A percentile compares a stretch with the other conserved stretches of the same genome.
phyloP scores from a whole-genome alignment of 306 rosid genomes.

The Prinsepia uniflora region DNA sequence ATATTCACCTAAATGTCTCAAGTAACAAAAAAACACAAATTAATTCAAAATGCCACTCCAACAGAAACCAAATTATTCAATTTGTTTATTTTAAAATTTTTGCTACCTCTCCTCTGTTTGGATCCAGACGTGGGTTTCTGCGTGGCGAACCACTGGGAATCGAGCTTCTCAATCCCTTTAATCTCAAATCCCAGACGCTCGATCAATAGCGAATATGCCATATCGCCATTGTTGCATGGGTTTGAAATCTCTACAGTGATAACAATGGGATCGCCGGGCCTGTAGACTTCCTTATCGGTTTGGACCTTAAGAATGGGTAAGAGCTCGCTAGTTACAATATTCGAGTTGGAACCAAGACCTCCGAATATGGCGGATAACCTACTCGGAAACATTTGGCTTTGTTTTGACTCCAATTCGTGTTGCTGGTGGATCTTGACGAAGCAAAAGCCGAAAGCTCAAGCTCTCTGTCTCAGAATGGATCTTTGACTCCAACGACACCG shows the following conservation, averaged over 20 bases:
- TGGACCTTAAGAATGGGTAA: conserved; percentile 58
- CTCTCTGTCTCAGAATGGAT: not conserved
- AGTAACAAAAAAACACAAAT: conserved; percentile 14
- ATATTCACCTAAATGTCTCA: conserved; percentile 59
- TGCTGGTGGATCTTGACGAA: not conserved
- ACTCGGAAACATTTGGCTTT: conserved; percentile 53
- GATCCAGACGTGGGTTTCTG: conserved; percentile 74
- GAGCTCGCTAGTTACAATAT: conserved; percentile 28
- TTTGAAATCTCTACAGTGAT: conserved; percentile 70
- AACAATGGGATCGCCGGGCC: conserved; percentile 84
- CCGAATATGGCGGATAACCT: conserved; percentile 66
- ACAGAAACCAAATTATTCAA: not conserved
- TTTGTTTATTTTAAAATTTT: not conserved
- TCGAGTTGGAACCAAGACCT: conserved; percentile 35
- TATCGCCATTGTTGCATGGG: conserved; percentile 31
- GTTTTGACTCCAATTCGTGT: not conserved
- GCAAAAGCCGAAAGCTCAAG: not conserved
- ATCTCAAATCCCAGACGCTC: conserved; percentile 83
- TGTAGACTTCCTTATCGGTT: conserved; percentile 71
- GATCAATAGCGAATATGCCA: conserved; percentile 54
- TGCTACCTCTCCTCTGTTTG: conserved; percentile 70
- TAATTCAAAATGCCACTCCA: not conserved
- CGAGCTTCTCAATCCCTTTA: conserved; percentile 78
- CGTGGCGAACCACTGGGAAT: conserved; percentile 86
- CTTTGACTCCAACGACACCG: not conserved